Conservation (phyloP, 1,139 yeast genomes). For the Taphrina flavorubra region DNA sequence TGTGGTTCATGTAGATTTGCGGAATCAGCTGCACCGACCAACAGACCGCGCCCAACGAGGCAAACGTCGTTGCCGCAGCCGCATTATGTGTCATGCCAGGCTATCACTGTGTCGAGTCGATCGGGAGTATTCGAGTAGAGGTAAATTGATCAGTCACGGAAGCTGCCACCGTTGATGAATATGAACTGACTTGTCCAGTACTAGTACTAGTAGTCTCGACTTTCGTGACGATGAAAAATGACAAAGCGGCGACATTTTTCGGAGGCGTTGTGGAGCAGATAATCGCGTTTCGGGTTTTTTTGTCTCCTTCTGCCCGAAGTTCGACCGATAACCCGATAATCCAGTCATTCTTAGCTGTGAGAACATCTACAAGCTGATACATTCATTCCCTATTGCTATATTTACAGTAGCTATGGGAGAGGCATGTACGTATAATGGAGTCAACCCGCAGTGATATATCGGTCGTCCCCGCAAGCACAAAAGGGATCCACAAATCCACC, state of each 20-base stretch:
- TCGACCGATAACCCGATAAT: neutral
- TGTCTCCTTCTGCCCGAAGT: neutral
- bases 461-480: neutral
- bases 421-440: constrained; percentile 27
- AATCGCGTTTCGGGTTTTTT: constrained; percentile 7
- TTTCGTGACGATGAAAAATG: neutral
- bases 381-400: neutral
- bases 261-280: neutral
- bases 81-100: constrained; percentile 29
- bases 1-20: constrained; percentile 75
- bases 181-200: too few relatives aligned
- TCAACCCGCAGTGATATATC: constrained; percentile 12
- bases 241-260: neutral
- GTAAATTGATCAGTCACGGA: too few relatives aligned
- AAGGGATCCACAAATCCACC: too few relatives aligned
- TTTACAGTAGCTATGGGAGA: neutral
- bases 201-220: too few relatives aligned
- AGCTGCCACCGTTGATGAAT: too few relatives aligned
- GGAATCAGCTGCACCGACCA: constrained; percentile 93
- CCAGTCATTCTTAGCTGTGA: too few relatives aligned
- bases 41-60: constrained; percentile 84
- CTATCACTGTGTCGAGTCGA: neutral
- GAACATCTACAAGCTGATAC: too few relatives aligned
- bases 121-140: neutral
- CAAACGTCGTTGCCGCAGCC: constrained; percentile 73